These are phyloP conservation scores for Naumovozyma castellii DNA, from an alignment of 805 yeast species.

Conservation along the genomic window DNA sequence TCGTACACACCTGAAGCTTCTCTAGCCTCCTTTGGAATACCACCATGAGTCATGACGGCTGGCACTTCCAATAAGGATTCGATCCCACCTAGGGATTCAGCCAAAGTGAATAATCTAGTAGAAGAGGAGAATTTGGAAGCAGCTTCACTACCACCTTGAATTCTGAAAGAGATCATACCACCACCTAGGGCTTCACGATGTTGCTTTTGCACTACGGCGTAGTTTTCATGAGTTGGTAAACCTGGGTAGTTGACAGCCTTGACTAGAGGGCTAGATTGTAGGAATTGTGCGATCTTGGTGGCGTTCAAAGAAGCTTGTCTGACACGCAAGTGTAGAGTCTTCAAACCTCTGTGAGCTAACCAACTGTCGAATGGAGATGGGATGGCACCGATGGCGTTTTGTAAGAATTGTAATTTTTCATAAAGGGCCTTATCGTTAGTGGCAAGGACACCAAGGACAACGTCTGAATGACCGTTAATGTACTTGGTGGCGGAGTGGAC, in stretches of 20 bases:
- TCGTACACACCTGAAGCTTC: constrained; percentile 74
- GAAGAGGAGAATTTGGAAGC: constrained; percentile 66
- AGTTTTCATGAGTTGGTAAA: constrained; percentile 52
- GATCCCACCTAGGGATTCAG: constrained; percentile 86
- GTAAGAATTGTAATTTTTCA: constrained; percentile 63
- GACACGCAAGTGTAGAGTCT: constrained; percentile 74
- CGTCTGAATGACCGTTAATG: constrained; percentile 88
- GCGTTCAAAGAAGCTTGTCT: constrained; percentile 62
- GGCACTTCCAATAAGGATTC: constrained; percentile 83
- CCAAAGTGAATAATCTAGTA: constrained; percentile 72
- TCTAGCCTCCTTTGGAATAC: constrained; percentile 70
- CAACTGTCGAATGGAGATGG: constrained; percentile 88
- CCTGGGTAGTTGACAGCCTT: constrained; percentile 78
- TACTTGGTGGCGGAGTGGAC: constrained; percentile 86
- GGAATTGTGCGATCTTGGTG: constrained; percentile 55
- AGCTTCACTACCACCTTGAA: constrained; percentile 69
- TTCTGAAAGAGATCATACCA: constrained; percentile 84
- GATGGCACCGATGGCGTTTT: constrained; percentile 80
- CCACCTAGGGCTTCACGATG: constrained; percentile 84
- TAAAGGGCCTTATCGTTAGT: constrained; percentile 53
- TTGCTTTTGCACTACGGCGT: constrained; percentile 57
- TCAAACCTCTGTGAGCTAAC: constrained; percentile 88
- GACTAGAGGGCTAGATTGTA: constrained; percentile 43
- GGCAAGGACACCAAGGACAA: constrained; percentile 76
- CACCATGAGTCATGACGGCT: constrained; percentile 87